phyloP scores from a whole-genome alignment of 2,329 filamentous ascomycete genomes.

The Dactylonectria macrodidyma region DNA sequence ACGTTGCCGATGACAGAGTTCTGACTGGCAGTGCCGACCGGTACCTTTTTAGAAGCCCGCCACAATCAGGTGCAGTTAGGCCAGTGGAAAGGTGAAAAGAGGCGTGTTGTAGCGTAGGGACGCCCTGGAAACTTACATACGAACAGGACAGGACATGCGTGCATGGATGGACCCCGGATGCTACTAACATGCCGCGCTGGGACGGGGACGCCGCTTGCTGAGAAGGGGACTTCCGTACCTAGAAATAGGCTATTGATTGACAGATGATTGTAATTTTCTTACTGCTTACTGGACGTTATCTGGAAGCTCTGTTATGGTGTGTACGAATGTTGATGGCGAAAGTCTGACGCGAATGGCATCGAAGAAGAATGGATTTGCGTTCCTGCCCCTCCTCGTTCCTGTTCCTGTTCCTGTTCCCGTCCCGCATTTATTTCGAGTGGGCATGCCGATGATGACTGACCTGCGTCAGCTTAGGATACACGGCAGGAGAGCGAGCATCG shows the following conservation, averaged over 20 bases:
- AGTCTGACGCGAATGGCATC: neutral
- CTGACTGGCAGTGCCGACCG: slow-evolving; percentile 3
- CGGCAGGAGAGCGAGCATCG: neutral
- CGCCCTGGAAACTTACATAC: slow-evolving; percentile 1
- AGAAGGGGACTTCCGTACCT: neutral
- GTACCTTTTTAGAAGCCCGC: slow-evolving; percentile 3
- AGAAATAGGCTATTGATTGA: neutral
- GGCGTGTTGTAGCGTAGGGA: neutral
- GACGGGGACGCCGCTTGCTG: slow-evolving; percentile 4
- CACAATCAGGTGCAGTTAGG: slow-evolving; percentile 14
- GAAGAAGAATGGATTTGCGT: slow-evolving; percentile 10
- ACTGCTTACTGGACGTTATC: neutral
- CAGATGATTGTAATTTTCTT: slow-evolving; percentile 11
- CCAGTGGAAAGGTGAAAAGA: slow-evolving; percentile 1
- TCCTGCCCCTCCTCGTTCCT: neutral
- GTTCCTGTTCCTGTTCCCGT: neutral
- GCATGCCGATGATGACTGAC: slow-evolving; percentile 18
- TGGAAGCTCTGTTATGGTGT: slow-evolving; percentile 11
- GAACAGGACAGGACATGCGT: neutral
- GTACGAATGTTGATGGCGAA: neutral
- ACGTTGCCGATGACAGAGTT: slow-evolving; percentile 9
- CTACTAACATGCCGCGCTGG: slow-evolving; percentile 5
- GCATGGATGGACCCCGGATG: slow-evolving; percentile 27
- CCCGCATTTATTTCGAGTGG: neutral
- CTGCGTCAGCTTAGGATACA: neutral